These are phyloP conservation scores for Aquilaria yunnanensis DNA, from an alignment of 345 rosid species.

Conservation along the genomic window DNA sequence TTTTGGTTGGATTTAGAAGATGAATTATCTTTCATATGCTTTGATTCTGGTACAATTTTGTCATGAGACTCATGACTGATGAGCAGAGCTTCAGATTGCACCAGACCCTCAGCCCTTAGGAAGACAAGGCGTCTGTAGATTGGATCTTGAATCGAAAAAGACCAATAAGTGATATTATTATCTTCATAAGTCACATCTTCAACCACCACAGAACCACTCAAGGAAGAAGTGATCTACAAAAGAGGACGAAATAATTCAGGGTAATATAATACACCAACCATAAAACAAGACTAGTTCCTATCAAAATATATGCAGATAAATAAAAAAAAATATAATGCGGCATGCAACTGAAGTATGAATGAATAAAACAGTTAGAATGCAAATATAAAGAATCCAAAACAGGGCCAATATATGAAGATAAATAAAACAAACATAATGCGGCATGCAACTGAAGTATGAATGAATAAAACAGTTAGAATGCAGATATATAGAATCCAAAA, in stretches of 20 bases:
- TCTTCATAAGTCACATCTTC: constrained; percentile 83
- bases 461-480: too few relatives aligned
- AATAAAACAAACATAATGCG: too few relatives aligned
- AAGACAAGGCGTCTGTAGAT: constrained; percentile 85
- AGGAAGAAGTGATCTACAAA: constrained; percentile 60
- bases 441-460: too few relatives aligned
- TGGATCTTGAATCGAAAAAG: constrained; percentile 39
- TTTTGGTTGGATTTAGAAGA: constrained; percentile 46
- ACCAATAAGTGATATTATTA: constrained; percentile 32
- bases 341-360: too few relatives aligned
- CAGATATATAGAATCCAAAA: too few relatives aligned
- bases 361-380: too few relatives aligned
- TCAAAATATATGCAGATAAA: too few relatives aligned
- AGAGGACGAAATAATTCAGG: background rate
- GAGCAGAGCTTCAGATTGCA: constrained; percentile 94
- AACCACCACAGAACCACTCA: constrained; percentile 60
- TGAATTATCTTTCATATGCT: constrained; percentile 26
- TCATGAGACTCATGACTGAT: constrained; percentile 29
- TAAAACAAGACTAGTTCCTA: too few relatives aligned
- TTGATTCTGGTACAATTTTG: constrained; percentile 24
- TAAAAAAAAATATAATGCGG: too few relatives aligned
- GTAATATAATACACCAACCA: constrained; percentile 2
- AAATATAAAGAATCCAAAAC: too few relatives aligned
- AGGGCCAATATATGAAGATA: too few relatives aligned
- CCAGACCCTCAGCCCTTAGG: constrained; percentile 64